These are phyloP conservation scores for Ehretia macrophylla DNA, from an alignment of 257 asterid species.

Conservation along the genomic window DNA sequence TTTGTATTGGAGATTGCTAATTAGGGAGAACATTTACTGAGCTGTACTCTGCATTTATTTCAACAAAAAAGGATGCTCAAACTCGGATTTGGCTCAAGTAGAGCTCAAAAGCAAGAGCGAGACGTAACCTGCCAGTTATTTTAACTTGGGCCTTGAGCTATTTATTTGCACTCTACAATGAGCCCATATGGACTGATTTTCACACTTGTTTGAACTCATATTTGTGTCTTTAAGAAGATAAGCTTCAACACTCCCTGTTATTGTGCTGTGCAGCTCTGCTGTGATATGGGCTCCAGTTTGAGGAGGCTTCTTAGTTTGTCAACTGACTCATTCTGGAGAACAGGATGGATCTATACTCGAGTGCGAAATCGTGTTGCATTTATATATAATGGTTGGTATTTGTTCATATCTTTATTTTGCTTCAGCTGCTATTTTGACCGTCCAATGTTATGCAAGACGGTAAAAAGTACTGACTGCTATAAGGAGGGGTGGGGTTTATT, in stretches of 20 bases:
- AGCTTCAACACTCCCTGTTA: not conserved
- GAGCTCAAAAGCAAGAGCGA: no score
- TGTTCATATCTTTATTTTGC: constrained; percentile 8
- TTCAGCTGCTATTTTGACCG: constrained; percentile 4
- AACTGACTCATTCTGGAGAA: constrained; percentile 71
- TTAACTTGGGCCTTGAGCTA: no score
- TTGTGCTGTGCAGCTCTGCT: constrained; percentile 52
- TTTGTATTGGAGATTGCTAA: not conserved
- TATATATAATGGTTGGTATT: constrained; percentile 71
- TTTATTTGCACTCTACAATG: not conserved
- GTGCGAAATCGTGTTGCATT: constrained; percentile 60
- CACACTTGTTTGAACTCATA: not conserved
- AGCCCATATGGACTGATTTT: constrained; percentile 7
- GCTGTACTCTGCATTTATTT: not conserved
- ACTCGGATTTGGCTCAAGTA: not conserved
- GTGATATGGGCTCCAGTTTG: constrained; percentile 62
- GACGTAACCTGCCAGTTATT: no score
- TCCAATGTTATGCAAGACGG: constrained; percentile 9
- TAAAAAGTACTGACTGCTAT: constrained; percentile 9
- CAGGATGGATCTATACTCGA: constrained; percentile 86
- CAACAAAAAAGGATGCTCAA: not conserved
- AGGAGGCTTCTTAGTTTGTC: constrained; percentile 70
- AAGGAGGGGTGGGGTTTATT: constrained; percentile 16
- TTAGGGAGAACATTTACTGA: constrained; percentile 1
- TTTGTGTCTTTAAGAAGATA: no score